phyloP scores from a whole-genome alignment of 495 filamentous ascomycete species.

The Amphirosellinia nigrospora region DNA sequence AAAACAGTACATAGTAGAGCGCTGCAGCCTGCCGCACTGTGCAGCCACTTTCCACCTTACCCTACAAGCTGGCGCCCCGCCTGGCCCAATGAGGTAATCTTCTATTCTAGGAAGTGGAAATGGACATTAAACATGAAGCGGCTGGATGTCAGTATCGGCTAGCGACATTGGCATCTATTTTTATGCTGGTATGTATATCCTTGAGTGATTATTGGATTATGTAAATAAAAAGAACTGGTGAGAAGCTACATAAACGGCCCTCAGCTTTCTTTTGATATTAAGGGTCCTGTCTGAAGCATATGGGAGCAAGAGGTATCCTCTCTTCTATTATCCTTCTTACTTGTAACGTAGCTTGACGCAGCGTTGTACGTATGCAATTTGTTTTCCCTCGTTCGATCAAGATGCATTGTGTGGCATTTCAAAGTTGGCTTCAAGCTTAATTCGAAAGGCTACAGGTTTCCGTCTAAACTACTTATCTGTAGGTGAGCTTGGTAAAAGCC shows the following conservation, averaged over 20 bases:
- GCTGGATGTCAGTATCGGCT: constrained; percentile 9
- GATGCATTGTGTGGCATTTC: no score
- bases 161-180: not conserved
- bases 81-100: constrained; percentile 1
- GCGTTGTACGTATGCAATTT: no score
- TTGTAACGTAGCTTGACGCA: no score
- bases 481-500: no score
- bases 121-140: not conserved
- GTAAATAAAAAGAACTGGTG: not conserved
- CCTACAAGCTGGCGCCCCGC: not conserved
- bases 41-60: not conserved
- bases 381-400: no score
- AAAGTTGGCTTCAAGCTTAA: not conserved
- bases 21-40: constrained; percentile 5
- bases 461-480: not conserved
- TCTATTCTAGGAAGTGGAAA: not conserved
- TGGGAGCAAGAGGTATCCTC: not conserved
- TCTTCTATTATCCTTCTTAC: not conserved
- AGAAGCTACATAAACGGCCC: not conserved
- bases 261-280: no score
- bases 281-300: no score
- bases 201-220: not conserved
- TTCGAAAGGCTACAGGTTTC: not conserved
- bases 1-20: not conserved
- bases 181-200: not conserved